Conservation (phyloP, 2,329 filamentous ascomycete genomes). For the Ambrosiella beaveri region DNA sequence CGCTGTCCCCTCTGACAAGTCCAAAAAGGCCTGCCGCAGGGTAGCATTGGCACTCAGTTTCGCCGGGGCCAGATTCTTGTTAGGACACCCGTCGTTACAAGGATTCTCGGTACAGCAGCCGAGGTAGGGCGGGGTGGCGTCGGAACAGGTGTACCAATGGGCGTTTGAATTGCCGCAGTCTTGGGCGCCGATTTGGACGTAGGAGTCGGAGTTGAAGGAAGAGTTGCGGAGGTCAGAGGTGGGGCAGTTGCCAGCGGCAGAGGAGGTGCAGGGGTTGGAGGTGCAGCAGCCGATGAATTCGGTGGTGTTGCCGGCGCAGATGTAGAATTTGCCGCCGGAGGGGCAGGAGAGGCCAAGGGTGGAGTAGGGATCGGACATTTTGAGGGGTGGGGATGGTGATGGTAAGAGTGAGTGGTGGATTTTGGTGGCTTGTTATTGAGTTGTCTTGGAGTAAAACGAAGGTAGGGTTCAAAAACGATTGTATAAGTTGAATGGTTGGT, state of each 20-base stretch:
- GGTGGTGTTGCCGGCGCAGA: conserved; percentile 19
- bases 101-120: conserved; percentile 24
- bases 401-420: neutral
- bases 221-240: conserved; percentile 16
- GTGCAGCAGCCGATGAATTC: conserved; percentile 27
- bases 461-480: no score
- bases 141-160: conserved; percentile 22
- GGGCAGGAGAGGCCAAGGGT: conserved; percentile 20
- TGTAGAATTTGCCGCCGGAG: conserved; percentile 21
- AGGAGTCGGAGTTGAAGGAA: conserved; percentile 18
- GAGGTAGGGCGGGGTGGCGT: conserved; percentile 20
- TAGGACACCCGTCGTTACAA: conserved; percentile 19
- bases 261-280: conserved; percentile 20
- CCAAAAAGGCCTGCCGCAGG: conserved; percentile 13
- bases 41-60: conserved; percentile 16
- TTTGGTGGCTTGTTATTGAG: neutral
- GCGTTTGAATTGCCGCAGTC: conserved; percentile 17
- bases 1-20: neutral
- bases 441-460: no score
- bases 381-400: neutral
- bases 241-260: conserved; percentile 20
- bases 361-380: neutral
- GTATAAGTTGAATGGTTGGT: no score
- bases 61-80: conserved; percentile 15
- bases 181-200: conserved; percentile 19